Evolutionary conservation across 495 filamentous ascomycete genomes (phyloP).

Genomic region (Hypoxylon subgilvum): DNA sequence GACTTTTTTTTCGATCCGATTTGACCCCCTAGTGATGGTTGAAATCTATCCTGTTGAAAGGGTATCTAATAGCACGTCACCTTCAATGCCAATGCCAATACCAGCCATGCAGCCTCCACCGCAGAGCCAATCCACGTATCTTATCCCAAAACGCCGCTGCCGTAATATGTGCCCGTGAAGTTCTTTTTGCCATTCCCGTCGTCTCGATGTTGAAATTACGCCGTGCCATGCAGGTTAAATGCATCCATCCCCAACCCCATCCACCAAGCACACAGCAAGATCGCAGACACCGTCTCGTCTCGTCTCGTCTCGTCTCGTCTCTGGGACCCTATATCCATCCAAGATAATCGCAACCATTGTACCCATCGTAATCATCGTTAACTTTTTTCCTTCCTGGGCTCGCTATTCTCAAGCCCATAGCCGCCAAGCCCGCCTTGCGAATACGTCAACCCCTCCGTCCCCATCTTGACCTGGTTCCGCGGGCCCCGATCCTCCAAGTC

Average conservation of each 20-base stretch:
- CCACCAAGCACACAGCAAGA: not conserved
- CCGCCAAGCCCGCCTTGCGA: slow-evolving; percentile 73
- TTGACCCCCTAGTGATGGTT: not conserved
- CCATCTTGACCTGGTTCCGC: slow-evolving; percentile 61
- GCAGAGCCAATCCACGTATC: slow-evolving; percentile 8
- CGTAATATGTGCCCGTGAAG: slow-evolving; percentile 7
- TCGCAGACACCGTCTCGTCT: not conserved
- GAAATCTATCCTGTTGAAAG: slow-evolving; percentile 43
- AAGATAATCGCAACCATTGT: not conserved
- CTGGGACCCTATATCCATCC: no score
- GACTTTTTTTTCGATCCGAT: not conserved
- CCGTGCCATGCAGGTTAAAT: slow-evolving; percentile 43
- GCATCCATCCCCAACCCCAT: slow-evolving; percentile 27
- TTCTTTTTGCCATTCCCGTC: not conserved
- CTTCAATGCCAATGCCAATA: not conserved
- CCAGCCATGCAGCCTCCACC: not conserved
- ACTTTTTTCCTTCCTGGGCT: slow-evolving; percentile 29
- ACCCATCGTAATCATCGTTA: not conserved
- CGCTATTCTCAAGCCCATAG: slow-evolving; percentile 75
- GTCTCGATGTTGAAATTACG: slow-evolving; percentile 34
- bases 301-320: no score
- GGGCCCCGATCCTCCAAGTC: slow-evolving; percentile 84
- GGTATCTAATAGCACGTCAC: slow-evolving; percentile 32
- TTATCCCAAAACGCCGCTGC: slow-evolving; percentile 26
- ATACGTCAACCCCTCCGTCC: slow-evolving; percentile 75